Base-by-base conservation (phyloP, 73 alveolate species). In the Symbiodinium pilosum region DNA sequence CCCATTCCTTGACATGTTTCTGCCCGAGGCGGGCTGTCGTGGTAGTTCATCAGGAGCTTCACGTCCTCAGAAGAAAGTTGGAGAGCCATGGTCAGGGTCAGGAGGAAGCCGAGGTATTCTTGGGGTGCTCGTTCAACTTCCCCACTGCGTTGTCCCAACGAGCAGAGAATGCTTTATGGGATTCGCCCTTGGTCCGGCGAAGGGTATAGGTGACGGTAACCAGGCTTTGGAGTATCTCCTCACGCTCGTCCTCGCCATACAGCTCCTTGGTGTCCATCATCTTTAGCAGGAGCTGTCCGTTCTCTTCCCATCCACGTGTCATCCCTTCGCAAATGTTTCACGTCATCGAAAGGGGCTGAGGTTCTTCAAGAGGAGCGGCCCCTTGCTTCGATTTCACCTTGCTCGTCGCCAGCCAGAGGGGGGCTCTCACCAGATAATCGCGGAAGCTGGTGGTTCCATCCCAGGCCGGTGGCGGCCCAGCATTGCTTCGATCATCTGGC, bases 221-320 rank as follows among this genome's bases (percentile, higher is more conserved):
- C 20, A 59, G 52, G n/a, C 75, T 68, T 1, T 59, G 44, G 36
- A 85, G 11, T 75, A 85, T 85, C 14, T 59, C 47, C 43, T 85
- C 93, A 0, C 93, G 28, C 32, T 85, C 36, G 12, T 85, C 93
- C 6, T 85, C 93, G 3, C 93, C 93, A n/a, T 85, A 85, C 51
- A 28, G 52, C 77, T 85, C 93, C 0, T 18, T 0, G 5, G 77
- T 28, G 28, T 85, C 93, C 93, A 85, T 85, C 36, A 43, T 14
- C 38, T 2, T 32, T 1, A 85, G n/a, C 0, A 85, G 93, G 20
- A 8, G 32, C 34, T 43, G 32, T n/a, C 93, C 93, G 34, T 43
- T 43, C 47, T 7, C 34, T 7, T 59, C 7, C 12, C 93, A 85
- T 9, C 93, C 93, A 85, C 21, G 24, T 0, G 6, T 85, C 93